Base-by-base conservation (phyloP, 306 rosid genomes). In the Cucurbita ficifolia region DNA sequence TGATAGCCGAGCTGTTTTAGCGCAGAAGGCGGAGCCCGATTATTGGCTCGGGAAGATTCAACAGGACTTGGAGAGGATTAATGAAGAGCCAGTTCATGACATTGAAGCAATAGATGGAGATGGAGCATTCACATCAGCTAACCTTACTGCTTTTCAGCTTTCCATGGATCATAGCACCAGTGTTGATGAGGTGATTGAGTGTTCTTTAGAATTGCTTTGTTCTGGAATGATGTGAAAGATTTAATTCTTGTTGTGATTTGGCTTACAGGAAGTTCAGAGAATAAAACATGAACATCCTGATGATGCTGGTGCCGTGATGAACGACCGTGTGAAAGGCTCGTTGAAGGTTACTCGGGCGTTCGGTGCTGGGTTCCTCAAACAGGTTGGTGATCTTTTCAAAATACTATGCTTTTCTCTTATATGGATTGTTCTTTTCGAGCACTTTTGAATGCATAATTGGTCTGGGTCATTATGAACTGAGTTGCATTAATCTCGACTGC, bases 361-460 rank as follows among this genome's bases (percentile, higher is more conserved):
- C 46, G 99, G 99, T 67, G 97, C 99, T 5, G 99, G 97, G 70
- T 95, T 89, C 79, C 97, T 95, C 79, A 95, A 95, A 85, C 96
- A 91, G 99, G 99, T 95, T 76, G 35, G 63, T 72, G 7, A 71
- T 51, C 62, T 16, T 29, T 14, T 24, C 16, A 71, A 6, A 69
- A 51, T 17, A 5, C 60, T 9, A 14, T 48, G 14, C 3, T 29
- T 50, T 33, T n/a, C 49, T 71, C 35, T 68, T 45, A 10, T 48
- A 24, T 52, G 11, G 63, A 72, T 70, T 17, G 43, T 46, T 70
- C 58, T 22, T 68, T 2, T 42, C 13, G 11, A 57, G 57, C 17
- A 49, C 29, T 70, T 21, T 50, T 8, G 60, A 65, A 42, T 65
- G 8, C 38, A 19, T 43, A 39, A 64, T 2, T 5, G 45, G 5